Base-by-base conservation (phyloP, 768 basidiomycete genomes). In the Fomitopsis pulvina region DNA sequence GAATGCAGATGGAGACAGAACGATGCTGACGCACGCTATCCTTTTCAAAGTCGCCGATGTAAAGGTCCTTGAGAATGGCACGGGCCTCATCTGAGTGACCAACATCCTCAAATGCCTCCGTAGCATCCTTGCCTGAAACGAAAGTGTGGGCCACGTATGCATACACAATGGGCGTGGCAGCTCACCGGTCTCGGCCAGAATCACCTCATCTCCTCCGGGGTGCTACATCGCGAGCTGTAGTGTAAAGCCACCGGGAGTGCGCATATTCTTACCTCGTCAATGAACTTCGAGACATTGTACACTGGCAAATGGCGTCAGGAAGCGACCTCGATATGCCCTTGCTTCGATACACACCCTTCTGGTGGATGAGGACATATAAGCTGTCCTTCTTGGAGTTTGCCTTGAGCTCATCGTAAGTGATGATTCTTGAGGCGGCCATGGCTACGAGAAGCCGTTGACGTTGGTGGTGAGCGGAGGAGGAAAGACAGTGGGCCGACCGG, bases 1-100 rank as follows among this genome's bases (percentile, higher is more conserved):
- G 22, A 22, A 18, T 9, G 52, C 20, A 25, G 26, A 29, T n/a
- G 45, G 11, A 40, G 3, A 40, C 12, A 16, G 37, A 37, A 27
- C 14, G n/a, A 50, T 20, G 30, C 9, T 11, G 28, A 72, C 80
- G 66, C 64, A 87, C 86, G 42, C 74, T 75, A 58, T 71, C 74
- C 59, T 84, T 73, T 63, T 89, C 87, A 57, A 94, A 90, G 1
- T 87, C 80, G 47, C 94, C 94, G 45, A 96, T 74, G 37, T 81
- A 70, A 78, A 96, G 80, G 56, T 68, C 83, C 16, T 79, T 80
- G 46, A 98, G 76, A 51, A 94, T 77, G 11, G 76, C 85, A 46
- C 96, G 84, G 22, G 96, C 96, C 71, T 99, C 96, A 59, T 98
- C 95, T 0, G 94, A 97, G 78, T 98, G 96, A 26, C 96, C 96